Evolutionary conservation across 1,284 basidiomycete species (phyloP), one percentile per base, ranked within the genome.

Genomic region (Sanghuangporus baumii): DNA sequence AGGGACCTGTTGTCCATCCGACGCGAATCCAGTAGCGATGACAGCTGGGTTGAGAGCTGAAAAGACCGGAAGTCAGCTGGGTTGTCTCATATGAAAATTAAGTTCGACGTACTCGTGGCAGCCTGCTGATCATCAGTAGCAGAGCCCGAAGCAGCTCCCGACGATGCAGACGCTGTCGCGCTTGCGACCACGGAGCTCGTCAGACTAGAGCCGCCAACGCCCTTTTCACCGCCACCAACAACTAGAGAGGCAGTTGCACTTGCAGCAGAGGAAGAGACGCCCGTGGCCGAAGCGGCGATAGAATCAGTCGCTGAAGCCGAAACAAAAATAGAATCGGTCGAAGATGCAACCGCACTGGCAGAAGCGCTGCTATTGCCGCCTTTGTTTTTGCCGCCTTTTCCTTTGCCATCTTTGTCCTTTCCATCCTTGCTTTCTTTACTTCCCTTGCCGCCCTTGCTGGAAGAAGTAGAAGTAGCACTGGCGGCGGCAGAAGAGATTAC

Each of bases 1-100:
- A 1, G 78, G 76, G 46, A 71, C 71, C 20, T 73, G 69, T 66
- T 81, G 81, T 9, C 83, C 83, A 64, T 79, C 67, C 16, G 75
- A 68, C 18, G 70, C 75, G 50, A 81, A 79, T 11, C 77, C 79
- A n/a, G 63, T 62, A 20, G 76, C 75, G 60, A 82, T 75, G 26
- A 79, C 78, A 12, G 63, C 58, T 31, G 75, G 73, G 63, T 79
- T 74, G 55, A 82, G 78, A 51, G 76, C 74, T 75, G 55, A 65
- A 36, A 51, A 58, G 8, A 26, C 26, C 7, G 12, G 8, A 51
- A 20, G n/a, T 51, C 48, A 51, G 26, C 23, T 51, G 26, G 1
- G 12, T 12, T 26, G 20, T 11, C 12, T 23, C 18, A 11, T 3
- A 31, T 23, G 23, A 51, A 31, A 6, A 9, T 26, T 51, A 8